Conservation (phyloP, 1,284 basidiomycete genomes). For the Sanguinoderma infundibulare region DNA sequence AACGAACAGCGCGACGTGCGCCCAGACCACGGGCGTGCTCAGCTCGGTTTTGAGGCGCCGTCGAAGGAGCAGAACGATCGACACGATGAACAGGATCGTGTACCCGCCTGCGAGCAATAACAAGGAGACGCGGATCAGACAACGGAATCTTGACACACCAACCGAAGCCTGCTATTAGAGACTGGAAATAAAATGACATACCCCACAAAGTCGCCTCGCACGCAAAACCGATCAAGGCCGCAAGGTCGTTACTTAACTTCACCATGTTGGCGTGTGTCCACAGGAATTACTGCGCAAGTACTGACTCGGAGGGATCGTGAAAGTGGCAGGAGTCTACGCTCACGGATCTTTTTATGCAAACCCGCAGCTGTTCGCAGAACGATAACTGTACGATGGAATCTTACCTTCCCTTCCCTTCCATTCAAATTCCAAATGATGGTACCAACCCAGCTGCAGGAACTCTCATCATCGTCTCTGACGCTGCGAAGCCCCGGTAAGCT, state of each 20-base stretch:
- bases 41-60: not conserved
- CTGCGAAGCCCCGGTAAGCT: no score
- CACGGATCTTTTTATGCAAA: no score
- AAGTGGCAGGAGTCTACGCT: not conserved
- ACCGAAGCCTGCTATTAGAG: not conserved
- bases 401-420: no score
- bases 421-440: no score
- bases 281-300: not conserved
- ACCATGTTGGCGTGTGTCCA: not conserved
- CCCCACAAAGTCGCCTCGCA: conserved; percentile 40
- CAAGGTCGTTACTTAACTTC: conserved; percentile 25
- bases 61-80: conserved; percentile 25
- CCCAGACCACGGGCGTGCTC: conserved; percentile 29
- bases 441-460: no score
- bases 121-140: not conserved
- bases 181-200: conserved; percentile 11
- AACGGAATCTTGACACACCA: not conserved
- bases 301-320: not conserved
- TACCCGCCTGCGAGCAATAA: conserved; percentile 12
- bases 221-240: conserved; percentile 39
- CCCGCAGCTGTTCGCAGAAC: no score
- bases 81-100: conserved; percentile 8
- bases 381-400: no score
- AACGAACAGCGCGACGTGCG: conserved; percentile 37
- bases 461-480: no score